Evolutionary conservation across 805 yeast genomes (phyloP).

Genomic region (Saccharomyces paradoxus): DNA sequence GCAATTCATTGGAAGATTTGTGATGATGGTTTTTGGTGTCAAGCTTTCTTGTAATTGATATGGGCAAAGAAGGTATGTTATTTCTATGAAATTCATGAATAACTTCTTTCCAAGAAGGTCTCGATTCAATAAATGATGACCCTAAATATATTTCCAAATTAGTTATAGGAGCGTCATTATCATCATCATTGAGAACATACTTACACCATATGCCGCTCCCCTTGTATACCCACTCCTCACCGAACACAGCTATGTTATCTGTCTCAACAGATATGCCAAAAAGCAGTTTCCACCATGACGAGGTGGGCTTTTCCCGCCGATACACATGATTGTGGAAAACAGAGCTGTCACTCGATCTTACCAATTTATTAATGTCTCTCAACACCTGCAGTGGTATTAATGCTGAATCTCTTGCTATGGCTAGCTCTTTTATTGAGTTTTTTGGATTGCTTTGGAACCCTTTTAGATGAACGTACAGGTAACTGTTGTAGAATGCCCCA

Average conservation of each 20-base stretch:
- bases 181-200: conserved; percentile 30
- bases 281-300: background rate
- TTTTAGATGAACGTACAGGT: conserved; percentile 22
- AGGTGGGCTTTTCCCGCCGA: conserved; percentile 6
- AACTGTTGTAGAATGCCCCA: conserved; percentile 18
- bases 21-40: background rate
- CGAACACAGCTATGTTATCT: conserved; percentile 6
- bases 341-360: conserved; percentile 28
- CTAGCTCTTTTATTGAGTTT: conserved; percentile 38
- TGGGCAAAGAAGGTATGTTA: conserved; percentile 1
- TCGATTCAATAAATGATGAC: conserved; percentile 47
- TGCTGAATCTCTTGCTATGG: conserved; percentile 32
- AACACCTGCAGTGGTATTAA: conserved; percentile 32
- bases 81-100: conserved; percentile 12
- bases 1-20: conserved; percentile 1
- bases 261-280: background rate
- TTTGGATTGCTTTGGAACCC: conserved; percentile 6
- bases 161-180: conserved; percentile 29
- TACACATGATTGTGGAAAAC: conserved; percentile 22
- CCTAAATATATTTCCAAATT: conserved; percentile 50
- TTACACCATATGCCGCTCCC: conserved; percentile 52
- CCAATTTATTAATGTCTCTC: conserved; percentile 28
- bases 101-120: conserved; percentile 45
- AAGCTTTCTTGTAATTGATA: conserved; percentile 11
- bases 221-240: conserved; percentile 36